Percentiles rank a stretch among this genome's conserved stretches.
Evolutionary conservation across 2,329 filamentous ascomycete species (phyloP).

Genomic region (Fusarium brachygibbosum): DNA sequence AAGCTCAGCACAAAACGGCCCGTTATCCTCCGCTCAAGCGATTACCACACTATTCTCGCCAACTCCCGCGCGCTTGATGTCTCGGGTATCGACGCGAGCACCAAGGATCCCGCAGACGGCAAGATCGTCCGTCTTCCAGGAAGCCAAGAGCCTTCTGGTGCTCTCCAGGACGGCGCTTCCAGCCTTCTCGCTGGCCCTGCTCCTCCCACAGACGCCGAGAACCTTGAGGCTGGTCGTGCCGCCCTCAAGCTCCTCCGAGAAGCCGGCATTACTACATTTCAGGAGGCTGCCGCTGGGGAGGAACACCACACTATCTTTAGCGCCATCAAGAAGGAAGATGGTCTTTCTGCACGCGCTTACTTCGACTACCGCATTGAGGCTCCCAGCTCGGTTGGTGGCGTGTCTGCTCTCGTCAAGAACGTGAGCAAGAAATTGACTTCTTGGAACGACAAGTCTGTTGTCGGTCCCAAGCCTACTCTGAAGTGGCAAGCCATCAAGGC

Average conservation of each 20-base stretch:
- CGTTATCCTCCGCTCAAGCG: slow-evolving; percentile 44
- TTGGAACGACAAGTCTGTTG: slow-evolving; percentile 28
- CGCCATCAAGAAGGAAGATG: slow-evolving; percentile 41
- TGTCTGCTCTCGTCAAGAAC: slow-evolving; percentile 30
- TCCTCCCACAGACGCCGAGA: slow-evolving; percentile 35
- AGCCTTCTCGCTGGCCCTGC: slow-evolving; percentile 41
- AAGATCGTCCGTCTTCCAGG: slow-evolving; percentile 46
- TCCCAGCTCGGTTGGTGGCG: slow-evolving; percentile 27
- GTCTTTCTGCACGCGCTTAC: slow-evolving; percentile 43
- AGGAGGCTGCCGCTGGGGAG: slow-evolving; percentile 42
- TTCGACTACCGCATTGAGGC: slow-evolving; percentile 49
- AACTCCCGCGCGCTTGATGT: slow-evolving; percentile 45
- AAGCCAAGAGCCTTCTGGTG: slow-evolving; percentile 46
- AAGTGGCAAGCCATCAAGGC: slow-evolving; percentile 51
- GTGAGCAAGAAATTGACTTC: slow-evolving; percentile 18
- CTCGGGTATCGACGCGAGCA: slow-evolving; percentile 42
- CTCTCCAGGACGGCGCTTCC: slow-evolving; percentile 44
- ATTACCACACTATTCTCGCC: slow-evolving; percentile 44
- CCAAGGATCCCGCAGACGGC: slow-evolving; percentile 41
- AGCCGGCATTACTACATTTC: slow-evolving; percentile 48
- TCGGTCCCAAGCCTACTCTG: slow-evolving; percentile 39
- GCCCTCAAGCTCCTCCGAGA: slow-evolving; percentile 48
- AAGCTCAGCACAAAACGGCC: slow-evolving; percentile 43
- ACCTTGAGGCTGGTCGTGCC: slow-evolving; percentile 41
- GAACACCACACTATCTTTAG: slow-evolving; percentile 34